Base-by-base conservation (phyloP, 1,284 basidiomycete species). In the Apiotrichum sp. region DNA sequence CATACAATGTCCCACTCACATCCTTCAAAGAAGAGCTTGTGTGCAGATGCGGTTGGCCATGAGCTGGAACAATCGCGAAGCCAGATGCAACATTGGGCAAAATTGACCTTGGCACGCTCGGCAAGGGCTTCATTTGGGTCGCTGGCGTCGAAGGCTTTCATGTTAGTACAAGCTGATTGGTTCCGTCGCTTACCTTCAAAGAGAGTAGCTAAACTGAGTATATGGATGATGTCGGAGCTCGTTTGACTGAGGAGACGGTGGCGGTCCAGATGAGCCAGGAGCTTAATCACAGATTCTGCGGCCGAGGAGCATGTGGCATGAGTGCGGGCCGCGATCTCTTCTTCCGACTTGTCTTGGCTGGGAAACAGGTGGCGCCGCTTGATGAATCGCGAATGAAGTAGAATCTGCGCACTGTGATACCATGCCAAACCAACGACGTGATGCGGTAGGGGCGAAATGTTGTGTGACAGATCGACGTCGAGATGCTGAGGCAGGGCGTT, bases 1-100 rank as follows among this genome's bases (percentile, higher is more conserved):
- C 22, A 22, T 22, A 22, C 22, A 22, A 22, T 22, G 22, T 16
- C 6, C 13, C 5, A 48, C 47, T 48, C 47, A 48, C 47, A 52
- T 13, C 68, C 71, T 49, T 75, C 73, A 40, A 75, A 71, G 62
- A 73, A 75, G 14, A 72, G 50, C 49, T 69, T 67, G 57, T 73
- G 71, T 0, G 70, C 62, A 0, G 67, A 70, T 5, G 73, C 71
- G 0, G 70, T 65, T 0, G 73, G 65, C 73, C 73, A 75, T 2
- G 65, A 64, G 7, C 55, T 56, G 4, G 65, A 67, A 35, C 71
- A 66, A 31, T 70, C 66, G 34, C 67, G 58, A 14, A 75, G 53
- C 73, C 73, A 75, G 32, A 64, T 58, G 50, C 73, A 75, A 56
- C 73, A 75, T 51, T 70, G 66, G 1, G 65, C 62, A 52, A 75